phyloP scores from a whole-genome alignment of 768 basidiomycete genomes.

The Boletus insuetus region DNA sequence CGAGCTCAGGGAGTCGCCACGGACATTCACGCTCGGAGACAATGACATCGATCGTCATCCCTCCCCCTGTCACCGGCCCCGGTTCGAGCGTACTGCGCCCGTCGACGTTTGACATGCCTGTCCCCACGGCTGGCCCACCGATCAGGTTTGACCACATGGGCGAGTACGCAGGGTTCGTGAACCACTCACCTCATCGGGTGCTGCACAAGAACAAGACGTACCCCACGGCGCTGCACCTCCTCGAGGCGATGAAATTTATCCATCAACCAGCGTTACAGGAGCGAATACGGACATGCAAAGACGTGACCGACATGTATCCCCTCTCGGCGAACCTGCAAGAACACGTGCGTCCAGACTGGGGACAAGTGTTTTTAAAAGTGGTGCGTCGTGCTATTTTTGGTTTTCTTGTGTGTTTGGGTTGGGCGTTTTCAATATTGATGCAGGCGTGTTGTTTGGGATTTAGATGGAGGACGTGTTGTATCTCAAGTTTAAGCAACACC shows the following conservation, averaged over 20 bases:
- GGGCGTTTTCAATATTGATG: neutral
- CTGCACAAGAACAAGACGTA: conserved; percentile 53
- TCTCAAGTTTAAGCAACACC: conserved; percentile 71
- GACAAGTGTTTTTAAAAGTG: conserved; percentile 43
- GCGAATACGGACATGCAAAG: conserved; percentile 45
- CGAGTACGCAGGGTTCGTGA: conserved; percentile 52
- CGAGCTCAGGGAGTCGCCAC: conserved; percentile 16
- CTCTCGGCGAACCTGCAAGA: conserved; percentile 34
- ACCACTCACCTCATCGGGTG: conserved; percentile 63
- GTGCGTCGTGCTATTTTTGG: conserved; percentile 36
- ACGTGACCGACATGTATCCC: conserved; percentile 37
- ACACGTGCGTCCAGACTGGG: conserved; percentile 57
- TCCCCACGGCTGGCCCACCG: conserved; percentile 17
- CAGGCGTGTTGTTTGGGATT: too few relatives aligned
- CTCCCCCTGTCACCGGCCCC: conserved; percentile 1
- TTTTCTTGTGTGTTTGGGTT: too few relatives aligned
- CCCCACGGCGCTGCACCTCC: conserved; percentile 72
- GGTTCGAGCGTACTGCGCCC: too few relatives aligned
- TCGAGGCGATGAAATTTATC: conserved; percentile 71
- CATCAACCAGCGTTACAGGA: conserved; percentile 53
- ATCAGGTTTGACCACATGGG: conserved; percentile 44
- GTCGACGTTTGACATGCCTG: conserved; percentile 8
- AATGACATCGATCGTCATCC: conserved; percentile 25
- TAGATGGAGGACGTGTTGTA: conserved; percentile 66
- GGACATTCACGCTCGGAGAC: conserved; percentile 15